phyloP scores from a whole-genome alignment of 2,329 filamentous ascomycete genomes.

The Penicillium oxalicum region DNA sequence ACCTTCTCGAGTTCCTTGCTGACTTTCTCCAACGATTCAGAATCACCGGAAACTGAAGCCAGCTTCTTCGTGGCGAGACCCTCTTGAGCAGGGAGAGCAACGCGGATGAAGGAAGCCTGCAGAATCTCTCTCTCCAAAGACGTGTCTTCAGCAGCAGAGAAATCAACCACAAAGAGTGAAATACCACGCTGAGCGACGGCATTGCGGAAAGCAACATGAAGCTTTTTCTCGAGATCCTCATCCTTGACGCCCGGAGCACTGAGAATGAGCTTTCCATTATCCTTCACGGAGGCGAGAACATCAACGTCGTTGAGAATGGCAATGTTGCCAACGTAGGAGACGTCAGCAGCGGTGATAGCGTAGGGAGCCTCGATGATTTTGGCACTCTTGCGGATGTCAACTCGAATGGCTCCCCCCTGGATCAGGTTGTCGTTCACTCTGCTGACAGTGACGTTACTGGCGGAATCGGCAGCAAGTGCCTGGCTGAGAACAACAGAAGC shows the following conservation, averaged over 20 bases:
- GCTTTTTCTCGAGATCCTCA: constrained; percentile 81
- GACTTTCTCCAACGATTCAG: constrained; percentile 58
- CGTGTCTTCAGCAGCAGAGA: constrained; percentile 61
- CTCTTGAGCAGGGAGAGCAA: constrained; percentile 63
- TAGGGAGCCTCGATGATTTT: constrained; percentile 83
- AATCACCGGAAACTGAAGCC: constrained; percentile 52
- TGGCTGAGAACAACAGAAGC: constrained; percentile 59
- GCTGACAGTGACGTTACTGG: constrained; percentile 56
- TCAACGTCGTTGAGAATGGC: constrained; percentile 75
- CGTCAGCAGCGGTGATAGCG: constrained; percentile 69
- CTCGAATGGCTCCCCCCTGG: constrained; percentile 71
- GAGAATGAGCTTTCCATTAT: constrained; percentile 66
- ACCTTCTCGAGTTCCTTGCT: constrained; percentile 58
- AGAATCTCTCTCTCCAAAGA: constrained; percentile 62
- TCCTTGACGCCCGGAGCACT: constrained; percentile 74
- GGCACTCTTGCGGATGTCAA: constrained; percentile 76
- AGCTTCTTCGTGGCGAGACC: constrained; percentile 61
- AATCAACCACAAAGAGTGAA: constrained; percentile 69
- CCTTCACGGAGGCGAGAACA: constrained; percentile 63
- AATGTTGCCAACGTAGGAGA: constrained; percentile 71
- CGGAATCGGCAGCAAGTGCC: constrained; percentile 55
- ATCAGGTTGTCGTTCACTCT: constrained; percentile 57
- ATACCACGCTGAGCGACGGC: constrained; percentile 63
- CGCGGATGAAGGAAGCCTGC: constrained; percentile 76
- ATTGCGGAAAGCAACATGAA: constrained; percentile 66